Conservation (phyloP, 768 basidiomycete species). For the Leucocoprinus leucothites region DNA sequence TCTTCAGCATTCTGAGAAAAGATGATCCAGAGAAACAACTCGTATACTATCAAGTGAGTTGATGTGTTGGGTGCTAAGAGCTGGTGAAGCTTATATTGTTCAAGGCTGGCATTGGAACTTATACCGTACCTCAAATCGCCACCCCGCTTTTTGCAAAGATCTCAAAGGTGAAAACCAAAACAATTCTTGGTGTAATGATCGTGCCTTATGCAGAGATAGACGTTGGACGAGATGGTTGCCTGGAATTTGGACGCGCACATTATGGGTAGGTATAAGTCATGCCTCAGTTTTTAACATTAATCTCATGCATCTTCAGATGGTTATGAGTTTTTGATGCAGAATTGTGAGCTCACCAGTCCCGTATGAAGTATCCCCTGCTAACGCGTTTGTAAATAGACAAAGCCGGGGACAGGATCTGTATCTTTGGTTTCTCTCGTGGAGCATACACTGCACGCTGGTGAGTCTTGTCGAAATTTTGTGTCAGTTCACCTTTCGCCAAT, state of each 20-base stretch:
- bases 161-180: too few species aligned
- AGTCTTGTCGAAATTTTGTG: neutral
- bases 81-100: neutral
- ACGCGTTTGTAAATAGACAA: too few species aligned
- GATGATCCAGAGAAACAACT: conserved; percentile 31
- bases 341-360: conserved; percentile 32
- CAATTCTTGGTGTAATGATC: neutral
- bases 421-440: conserved; percentile 68
- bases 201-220: too few species aligned
- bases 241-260: conserved; percentile 53
- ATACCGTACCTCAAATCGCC: conserved; percentile 39
- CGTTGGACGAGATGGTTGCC: conserved; percentile 43
- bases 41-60: conserved; percentile 32
- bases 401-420: conserved; percentile 51
- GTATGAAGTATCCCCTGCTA: too few species aligned
- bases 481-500: too few species aligned
- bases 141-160: conserved; percentile 41
- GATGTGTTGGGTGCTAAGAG: neutral
- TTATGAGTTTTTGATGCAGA: conserved; percentile 60
- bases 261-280: conserved; percentile 30
- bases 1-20: conserved; percentile 35
- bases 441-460: conserved; percentile 50
- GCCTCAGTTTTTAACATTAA: neutral
- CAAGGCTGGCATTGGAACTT: conserved; percentile 55
- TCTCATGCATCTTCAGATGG: conserved; percentile 31